Evolutionary conservation across 2,329 filamentous ascomycete species (phyloP), one percentile per base, ranked within the genome.

Genomic region (Penicillium sclerotiorum): DNA sequence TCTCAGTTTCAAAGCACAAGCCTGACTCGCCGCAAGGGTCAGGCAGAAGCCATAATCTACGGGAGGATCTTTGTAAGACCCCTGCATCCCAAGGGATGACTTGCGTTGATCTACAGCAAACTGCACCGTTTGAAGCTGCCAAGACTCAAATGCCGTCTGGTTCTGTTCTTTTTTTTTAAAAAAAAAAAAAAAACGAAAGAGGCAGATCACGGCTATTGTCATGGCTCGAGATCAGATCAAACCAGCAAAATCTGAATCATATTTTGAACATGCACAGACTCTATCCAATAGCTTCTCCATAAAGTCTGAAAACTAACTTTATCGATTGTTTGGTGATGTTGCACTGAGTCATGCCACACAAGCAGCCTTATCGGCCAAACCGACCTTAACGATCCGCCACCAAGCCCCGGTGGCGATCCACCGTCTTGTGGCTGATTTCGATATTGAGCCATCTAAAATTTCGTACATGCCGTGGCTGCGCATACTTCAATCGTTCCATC

Each of bases 21-120:
- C 57, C 50, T 49, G 36, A 39, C 25, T 38, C 23, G 25, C 52
- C 59, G 65, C 58, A 68, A 67, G 66, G 65, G 58, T 50, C 44
- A 42, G 33, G 22, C 39, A 28, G 11, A 28, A 50, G 55, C 52
- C 54, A 32, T 15, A 9, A 7, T 32, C 3, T 40, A 25, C 17
- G 35, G 25, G 9, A 52, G 49, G 46, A 8, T 49, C 57, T 55
- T 38, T 50, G 40, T 46, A 53, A 45, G 51, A 46, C 58, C 59
- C 59, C 59, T 61, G 57, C 56, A 46, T 61, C 46, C 28, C 12
- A 50, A 54, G 46, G 57, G 50, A 54, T 56, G 36, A 46, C 45
- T 50, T 53, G 38, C 38, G 8, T 39, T 15, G 22, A 40, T 20
- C 23, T 20, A 20, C 18, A 18, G 25, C 9, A 28, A 13, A 3